Conservation (phyloP, 805 yeast genomes). For the Ascoidea asiatica region DNA sequence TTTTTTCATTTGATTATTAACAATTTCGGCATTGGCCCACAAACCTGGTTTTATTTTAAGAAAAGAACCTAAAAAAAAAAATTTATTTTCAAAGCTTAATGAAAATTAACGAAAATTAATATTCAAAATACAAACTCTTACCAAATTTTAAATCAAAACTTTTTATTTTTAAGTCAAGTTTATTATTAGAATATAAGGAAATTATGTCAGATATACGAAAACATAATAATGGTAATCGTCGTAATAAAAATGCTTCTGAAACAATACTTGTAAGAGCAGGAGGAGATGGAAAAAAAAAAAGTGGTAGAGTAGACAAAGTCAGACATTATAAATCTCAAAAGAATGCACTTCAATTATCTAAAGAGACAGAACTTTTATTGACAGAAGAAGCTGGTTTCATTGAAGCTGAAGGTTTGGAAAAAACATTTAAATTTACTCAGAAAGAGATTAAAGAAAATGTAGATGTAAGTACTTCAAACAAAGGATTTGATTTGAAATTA, state of each 20-base stretch:
- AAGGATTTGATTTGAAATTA: slow-evolving; percentile 60
- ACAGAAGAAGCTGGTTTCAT: slow-evolving; percentile 78
- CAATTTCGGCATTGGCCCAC: too few species aligned
- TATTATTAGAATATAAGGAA: too few species aligned
- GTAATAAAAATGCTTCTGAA: background rate
- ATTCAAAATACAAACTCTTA: too few species aligned
- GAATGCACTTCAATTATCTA: slow-evolving; percentile 73
- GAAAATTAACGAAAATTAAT: too few species aligned
- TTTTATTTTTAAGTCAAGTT: too few species aligned
- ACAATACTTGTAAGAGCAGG: slow-evolving; percentile 7
- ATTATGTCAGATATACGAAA: too few species aligned
- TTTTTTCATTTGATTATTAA: too few species aligned
- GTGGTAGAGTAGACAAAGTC: slow-evolving; percentile 51
- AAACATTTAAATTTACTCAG: slow-evolving; percentile 76
- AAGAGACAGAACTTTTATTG: slow-evolving; percentile 71
- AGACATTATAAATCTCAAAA: slow-evolving; percentile 58
- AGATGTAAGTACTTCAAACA: slow-evolving; percentile 62
- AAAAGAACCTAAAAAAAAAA: too few species aligned
- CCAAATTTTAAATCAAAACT: too few species aligned
- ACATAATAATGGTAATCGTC: background rate
- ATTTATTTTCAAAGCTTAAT: too few species aligned
- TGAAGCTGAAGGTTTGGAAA: slow-evolving; percentile 94
- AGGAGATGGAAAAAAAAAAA: slow-evolving; percentile 29
- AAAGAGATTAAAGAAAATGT: slow-evolving; percentile 64
- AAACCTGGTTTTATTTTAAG: too few species aligned